These are phyloP conservation scores for Calonectria multiphialidica DNA, from an alignment of 2,329 filamentous ascomycete species.

Conservation along the genomic window DNA sequence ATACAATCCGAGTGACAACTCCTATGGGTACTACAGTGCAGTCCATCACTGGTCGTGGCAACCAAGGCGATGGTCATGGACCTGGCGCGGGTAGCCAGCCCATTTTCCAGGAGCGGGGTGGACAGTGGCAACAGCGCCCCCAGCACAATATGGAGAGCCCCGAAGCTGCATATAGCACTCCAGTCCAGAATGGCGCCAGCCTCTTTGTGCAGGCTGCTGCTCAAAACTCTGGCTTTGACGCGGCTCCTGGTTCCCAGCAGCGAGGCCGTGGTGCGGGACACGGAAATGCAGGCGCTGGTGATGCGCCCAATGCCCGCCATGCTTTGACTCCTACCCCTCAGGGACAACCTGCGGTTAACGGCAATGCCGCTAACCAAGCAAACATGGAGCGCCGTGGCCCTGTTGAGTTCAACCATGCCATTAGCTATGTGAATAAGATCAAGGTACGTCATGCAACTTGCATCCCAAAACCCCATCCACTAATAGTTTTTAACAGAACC, in stretches of 20 bases:
- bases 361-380: conserved; percentile 68
- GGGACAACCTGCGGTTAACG: conserved; percentile 71
- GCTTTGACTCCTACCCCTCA: conserved; percentile 71
- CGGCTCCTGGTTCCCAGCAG: conserved; percentile 43
- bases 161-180: conserved; percentile 71
- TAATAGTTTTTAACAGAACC: conserved; percentile 73
- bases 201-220: conserved; percentile 60
- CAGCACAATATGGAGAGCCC: conserved; percentile 73
- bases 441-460: conserved; percentile 73
- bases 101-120: conserved; percentile 61
- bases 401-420: conserved; percentile 98
- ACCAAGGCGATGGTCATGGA: conserved; percentile 59
- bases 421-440: conserved; percentile 99
- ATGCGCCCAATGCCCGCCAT: conserved; percentile 62
- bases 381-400: conserved; percentile 88
- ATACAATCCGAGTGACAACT: conserved; percentile 95
- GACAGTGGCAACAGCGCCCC: conserved; percentile 68
- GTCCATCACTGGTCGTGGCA: conserved; percentile 75
- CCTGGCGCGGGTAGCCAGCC: conserved; percentile 54
- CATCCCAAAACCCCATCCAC: conserved; percentile 3
- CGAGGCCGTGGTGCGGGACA: conserved; percentile 47
- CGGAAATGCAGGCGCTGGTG: conserved; percentile 50
- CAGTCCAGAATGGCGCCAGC: conserved; percentile 62
- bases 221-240: conserved; percentile 51
- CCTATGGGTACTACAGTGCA: conserved; percentile 97